Percentiles rank a stretch among this genome's conserved stretches.
These are phyloP conservation scores for Haberlea rhodopensis DNA, from an alignment of 257 asterid genomes.

Conservation along the genomic window DNA sequence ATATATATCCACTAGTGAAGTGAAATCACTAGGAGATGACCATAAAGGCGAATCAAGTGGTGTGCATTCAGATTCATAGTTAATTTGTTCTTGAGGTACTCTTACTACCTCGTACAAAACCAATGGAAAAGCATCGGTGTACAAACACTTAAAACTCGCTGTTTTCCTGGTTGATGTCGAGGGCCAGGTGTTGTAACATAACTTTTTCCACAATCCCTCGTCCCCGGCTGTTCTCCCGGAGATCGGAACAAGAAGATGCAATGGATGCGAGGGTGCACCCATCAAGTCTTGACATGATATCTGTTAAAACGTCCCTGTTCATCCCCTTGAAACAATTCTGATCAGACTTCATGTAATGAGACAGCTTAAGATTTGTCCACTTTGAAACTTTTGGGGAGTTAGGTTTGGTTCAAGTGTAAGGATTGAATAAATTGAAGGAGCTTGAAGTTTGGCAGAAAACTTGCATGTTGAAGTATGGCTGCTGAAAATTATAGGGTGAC, in stretches of 20 bases:
- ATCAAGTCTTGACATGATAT: slow-evolving; percentile 26
- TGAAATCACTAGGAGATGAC: slow-evolving; percentile 22
- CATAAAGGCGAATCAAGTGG: neutral
- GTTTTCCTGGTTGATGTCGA: slow-evolving; percentile 16
- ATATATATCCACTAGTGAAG: slow-evolving; percentile 26
- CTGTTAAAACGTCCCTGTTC: slow-evolving; percentile 1
- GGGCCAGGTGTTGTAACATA: slow-evolving; percentile 30
- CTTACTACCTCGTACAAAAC: neutral
- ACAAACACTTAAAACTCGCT: slow-evolving; percentile 23
- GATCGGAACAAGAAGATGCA: slow-evolving; percentile 13
- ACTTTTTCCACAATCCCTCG: slow-evolving; percentile 15
- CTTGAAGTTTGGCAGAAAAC: neutral
- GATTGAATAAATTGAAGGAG: slow-evolving; percentile 4
- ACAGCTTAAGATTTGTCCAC: too few relatives aligned
- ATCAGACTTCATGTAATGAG: slow-evolving; percentile 1
- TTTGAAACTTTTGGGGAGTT: neutral
- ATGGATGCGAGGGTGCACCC: slow-evolving; percentile 20
- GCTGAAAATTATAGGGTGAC: neutral
- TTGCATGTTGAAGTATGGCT: slow-evolving; percentile 13
- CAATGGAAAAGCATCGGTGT: slow-evolving; percentile 24
- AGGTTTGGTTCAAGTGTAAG: neutral
- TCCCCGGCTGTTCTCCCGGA: slow-evolving; percentile 10
- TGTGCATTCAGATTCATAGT: neutral
- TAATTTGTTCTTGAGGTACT: neutral
- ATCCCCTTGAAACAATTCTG: slow-evolving; percentile 9